These are phyloP conservation scores for Pseudopyricularia cyperi DNA, from an alignment of 2,329 filamentous ascomycete species.

Conservation along the genomic window DNA sequence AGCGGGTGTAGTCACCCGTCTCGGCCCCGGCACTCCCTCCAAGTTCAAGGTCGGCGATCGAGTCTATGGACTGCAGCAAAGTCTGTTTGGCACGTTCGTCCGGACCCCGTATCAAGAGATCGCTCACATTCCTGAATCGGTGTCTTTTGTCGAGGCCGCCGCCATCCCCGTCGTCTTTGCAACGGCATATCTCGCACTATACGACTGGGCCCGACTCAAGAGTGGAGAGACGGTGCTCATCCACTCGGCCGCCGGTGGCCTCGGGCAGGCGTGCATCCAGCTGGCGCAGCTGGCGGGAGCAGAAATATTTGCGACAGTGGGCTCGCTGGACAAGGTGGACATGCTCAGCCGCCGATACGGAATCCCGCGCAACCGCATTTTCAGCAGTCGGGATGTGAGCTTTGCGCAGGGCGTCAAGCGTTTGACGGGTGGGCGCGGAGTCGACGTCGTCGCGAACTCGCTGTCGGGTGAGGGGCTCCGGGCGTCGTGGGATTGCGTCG, in stretches of 20 bases:
- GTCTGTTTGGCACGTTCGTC: background rate
- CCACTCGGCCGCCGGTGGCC: constrained; percentile 10
- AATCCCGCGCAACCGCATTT: constrained; percentile 18
- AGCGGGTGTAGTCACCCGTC: constrained; percentile 14
- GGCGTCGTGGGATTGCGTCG: constrained; percentile 21
- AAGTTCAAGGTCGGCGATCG: constrained; percentile 14
- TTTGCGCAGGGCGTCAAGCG: constrained; percentile 2
- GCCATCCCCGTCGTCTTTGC: constrained; percentile 12
- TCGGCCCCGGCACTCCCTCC: constrained; percentile 16
- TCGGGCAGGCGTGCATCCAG: constrained; percentile 9
- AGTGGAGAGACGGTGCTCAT: constrained; percentile 10
- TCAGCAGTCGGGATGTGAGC: constrained; percentile 13
- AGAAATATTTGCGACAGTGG: constrained; percentile 20
- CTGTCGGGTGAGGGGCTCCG: constrained; percentile 19
- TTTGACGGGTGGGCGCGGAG: constrained; percentile 16
- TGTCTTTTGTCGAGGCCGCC: constrained; percentile 9
- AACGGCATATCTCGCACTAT: constrained; percentile 14
- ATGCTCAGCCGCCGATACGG: constrained; percentile 13
- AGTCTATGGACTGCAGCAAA: constrained; percentile 4
- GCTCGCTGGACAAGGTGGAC: constrained; percentile 20
- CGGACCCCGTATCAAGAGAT: constrained; percentile 9
- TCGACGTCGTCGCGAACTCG: constrained; percentile 23
- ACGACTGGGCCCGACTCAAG: constrained; percentile 11
- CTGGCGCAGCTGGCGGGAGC: constrained; percentile 5
- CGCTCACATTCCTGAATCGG: constrained; percentile 14